Conservation (phyloP, 1,284 basidiomycete genomes). For the Cryptococcus hybrid region DNA sequence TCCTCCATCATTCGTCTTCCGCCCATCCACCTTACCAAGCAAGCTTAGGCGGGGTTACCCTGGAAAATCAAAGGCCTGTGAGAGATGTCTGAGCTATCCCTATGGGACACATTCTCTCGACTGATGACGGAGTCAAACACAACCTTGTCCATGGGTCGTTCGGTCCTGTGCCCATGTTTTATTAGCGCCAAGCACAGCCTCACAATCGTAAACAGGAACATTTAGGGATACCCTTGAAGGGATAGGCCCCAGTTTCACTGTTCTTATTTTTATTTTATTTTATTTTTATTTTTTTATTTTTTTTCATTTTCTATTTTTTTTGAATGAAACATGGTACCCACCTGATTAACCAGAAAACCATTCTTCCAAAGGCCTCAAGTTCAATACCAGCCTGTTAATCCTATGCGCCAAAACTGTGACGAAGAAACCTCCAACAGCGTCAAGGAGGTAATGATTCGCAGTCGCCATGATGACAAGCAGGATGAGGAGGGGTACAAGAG, state of each 20-base stretch:
- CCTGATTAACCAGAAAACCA: conserved; percentile 40
- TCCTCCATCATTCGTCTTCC: no score
- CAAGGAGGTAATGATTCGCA: conserved; percentile 49
- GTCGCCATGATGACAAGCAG: conserved; percentile 48
- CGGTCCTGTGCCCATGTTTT: conserved; percentile 15
- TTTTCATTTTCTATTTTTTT: no score
- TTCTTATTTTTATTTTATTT: neutral
- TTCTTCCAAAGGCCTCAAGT: conserved; percentile 44
- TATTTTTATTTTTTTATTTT: no score
- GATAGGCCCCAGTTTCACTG: no score
- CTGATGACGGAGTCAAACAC: conserved; percentile 21
- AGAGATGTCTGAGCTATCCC: conserved; percentile 15
- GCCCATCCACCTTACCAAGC: no score
- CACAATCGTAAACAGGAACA: neutral
- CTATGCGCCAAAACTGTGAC: conserved; percentile 41
- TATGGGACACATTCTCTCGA: conserved; percentile 7
- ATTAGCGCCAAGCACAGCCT: neutral
- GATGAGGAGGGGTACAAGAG: conserved; percentile 40
- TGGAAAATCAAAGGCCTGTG: conserved; percentile 20
- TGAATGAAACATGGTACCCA: conserved; percentile 1
- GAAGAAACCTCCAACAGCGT: conserved; percentile 45
- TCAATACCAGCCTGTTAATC: conserved; percentile 38
- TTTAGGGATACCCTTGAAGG: no score
- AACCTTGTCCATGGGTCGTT: conserved; percentile 38
- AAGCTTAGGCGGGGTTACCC: no score